Evolutionary conservation across 495 filamentous ascomycete genomes (phyloP), one percentile per base, ranked within the genome.

Genomic region (Pseudomonodictys pantanalensis): DNA sequence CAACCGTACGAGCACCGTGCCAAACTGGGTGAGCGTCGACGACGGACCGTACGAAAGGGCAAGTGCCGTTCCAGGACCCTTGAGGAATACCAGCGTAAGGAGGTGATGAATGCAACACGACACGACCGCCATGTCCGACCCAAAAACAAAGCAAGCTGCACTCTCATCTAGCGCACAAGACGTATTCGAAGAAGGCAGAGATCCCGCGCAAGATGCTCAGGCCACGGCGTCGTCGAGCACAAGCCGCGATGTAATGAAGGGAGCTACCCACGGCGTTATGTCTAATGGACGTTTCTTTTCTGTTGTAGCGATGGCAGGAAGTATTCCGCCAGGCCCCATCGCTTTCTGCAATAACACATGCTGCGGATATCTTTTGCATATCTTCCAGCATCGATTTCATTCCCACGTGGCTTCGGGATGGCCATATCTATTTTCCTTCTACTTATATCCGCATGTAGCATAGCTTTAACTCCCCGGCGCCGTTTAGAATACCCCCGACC

Each of bases 21-120:
- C 58, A 23, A 62, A 67, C 29, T 67, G 63, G 63, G 53, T 62
- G 28, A 54, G 23, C n/a, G 22, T 60, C 11, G 56, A 60, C 11
- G 62, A 65, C 32, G 50, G 44, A 11, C 45, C 52, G 2, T 56
- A 62, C 33, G 51, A 60, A 30, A 25, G 58, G 23, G 49, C 30
- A 2, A 56, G 51, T 33, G 58, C 58, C 33, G 45, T 50, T 1
- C 52, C 52, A n/a, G 51, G 38, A 11, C 52, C 60, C 7, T 20
- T 58, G 28, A 44, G 52, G 47, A 63, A 63, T 12, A 33, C 45
- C 2, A 58, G 60, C 38, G 29, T 39, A 5, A 63, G 32, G 38
- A 49, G 53, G 47, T 52, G 26, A 52, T 29, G 42, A 54, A 22
- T 22, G 28, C 38, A 44, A 11, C 23, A 33, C 26, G 12, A n/a